These are phyloP conservation scores for Hevea brasiliensis DNA, from an alignment of 345 rosid species.

Conservation along the genomic window DNA sequence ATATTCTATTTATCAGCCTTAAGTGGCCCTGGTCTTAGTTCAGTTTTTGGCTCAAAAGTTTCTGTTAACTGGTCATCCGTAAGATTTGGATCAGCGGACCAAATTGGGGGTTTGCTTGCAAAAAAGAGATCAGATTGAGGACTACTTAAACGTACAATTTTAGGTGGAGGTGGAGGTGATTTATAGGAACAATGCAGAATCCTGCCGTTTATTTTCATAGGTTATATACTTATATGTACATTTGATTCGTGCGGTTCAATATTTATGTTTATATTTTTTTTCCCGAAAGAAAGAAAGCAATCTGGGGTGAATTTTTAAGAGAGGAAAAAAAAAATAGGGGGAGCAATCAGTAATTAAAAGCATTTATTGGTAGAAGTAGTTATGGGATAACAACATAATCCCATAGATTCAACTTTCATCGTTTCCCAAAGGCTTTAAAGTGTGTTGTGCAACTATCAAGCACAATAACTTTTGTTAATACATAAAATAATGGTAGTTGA, in stretches of 20 bases:
- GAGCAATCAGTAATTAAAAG: neutral
- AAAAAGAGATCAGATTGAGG: neutral
- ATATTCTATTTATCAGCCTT: neutral
- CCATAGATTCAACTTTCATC: constrained; percentile 10
- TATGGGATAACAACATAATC: constrained; percentile 7
- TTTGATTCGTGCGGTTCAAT: neutral
- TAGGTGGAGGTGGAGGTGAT: neutral
- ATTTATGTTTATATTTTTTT: neutral
- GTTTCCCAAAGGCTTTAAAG: constrained; percentile 4
- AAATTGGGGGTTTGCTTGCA: neutral
- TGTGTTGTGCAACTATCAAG: constrained; percentile 2
- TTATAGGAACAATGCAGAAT: neutral
- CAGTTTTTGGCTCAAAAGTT: neutral
- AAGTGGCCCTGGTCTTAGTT: neutral
- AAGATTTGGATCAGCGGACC: neutral
- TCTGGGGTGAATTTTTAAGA: too few relatives aligned
- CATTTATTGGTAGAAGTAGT: constrained; percentile 8
- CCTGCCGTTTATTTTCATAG: neutral
- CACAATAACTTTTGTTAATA: constrained; percentile 5
- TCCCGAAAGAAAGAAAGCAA: neutral
- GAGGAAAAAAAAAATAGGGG: neutral
- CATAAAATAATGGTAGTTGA: neutral
- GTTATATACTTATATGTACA: neutral
- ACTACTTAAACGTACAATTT: neutral
- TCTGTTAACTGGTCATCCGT: neutral